phyloP scores from a whole-genome alignment of 106 monocot species.

The Cymbidium sinense region DNA sequence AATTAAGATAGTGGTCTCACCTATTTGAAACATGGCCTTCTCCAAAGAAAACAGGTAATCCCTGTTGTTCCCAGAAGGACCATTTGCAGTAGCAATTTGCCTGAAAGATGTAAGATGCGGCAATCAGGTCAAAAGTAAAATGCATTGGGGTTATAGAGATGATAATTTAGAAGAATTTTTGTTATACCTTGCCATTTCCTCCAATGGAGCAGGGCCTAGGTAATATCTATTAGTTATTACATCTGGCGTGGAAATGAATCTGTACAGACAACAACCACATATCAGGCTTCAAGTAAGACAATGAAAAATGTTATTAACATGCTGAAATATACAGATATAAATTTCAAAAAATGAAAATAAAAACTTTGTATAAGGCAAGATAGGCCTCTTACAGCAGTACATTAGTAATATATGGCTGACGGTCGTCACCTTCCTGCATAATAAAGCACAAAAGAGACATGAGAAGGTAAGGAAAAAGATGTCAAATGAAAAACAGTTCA shows the following conservation, averaged over 20 bases:
- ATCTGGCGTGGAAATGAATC: constrained; percentile 71
- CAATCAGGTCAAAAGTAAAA: not conserved
- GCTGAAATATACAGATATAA: not conserved
- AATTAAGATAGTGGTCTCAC: constrained; percentile 17
- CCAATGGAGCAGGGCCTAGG: constrained; percentile 78
- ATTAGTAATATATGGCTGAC: constrained; percentile 41
- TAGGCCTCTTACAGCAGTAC: constrained; percentile 57
- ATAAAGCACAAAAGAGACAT: not conserved
- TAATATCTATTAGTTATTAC: constrained; percentile 62
- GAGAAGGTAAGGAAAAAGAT: not conserved
- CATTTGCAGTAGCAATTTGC: constrained; percentile 91
- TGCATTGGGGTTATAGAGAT: not conserved
- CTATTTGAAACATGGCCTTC: constrained; percentile 65
- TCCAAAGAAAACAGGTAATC: constrained; percentile 79
- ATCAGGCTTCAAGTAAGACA: not conserved
- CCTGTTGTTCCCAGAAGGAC: constrained; percentile 86
- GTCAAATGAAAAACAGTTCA: not conserved
- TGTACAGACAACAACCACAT: constrained; percentile 7
- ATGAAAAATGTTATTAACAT: not conserved
- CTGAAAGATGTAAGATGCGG: constrained; percentile 18
- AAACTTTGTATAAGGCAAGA: not conserved
- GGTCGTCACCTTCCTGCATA: constrained; percentile 50
- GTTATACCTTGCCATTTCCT: constrained; percentile 78
- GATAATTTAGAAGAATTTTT: not conserved
- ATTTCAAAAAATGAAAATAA: not conserved